These are phyloP conservation scores for Curvularia spicifera DNA, from an alignment of 2,329 filamentous ascomycete genomes.

Conservation along the genomic window DNA sequence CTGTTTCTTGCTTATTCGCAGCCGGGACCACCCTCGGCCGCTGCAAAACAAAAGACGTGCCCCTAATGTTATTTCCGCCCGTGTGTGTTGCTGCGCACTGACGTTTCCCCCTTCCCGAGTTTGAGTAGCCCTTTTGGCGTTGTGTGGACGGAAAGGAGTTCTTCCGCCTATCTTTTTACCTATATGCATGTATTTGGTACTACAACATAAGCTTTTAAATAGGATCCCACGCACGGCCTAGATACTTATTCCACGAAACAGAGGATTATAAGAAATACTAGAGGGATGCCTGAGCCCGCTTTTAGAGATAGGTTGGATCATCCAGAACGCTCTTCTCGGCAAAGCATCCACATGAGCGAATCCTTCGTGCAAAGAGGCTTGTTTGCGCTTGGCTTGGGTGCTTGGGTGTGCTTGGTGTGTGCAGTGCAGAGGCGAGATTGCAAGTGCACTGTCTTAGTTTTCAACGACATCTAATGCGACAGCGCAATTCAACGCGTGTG, in stretches of 20 bases:
- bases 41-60: too few species aligned
- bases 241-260: background rate
- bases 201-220: too few species aligned
- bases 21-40: too few species aligned
- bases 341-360: background rate
- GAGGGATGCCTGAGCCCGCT: background rate
- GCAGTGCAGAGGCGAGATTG: constrained; percentile 1
- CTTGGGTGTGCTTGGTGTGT: constrained; percentile 24
- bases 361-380: constrained; percentile 12
- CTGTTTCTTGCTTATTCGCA: too few species aligned
- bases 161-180: background rate
- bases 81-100: background rate
- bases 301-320: background rate
- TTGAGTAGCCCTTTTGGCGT: background rate
- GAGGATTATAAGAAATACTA: background rate
- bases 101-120: background rate
- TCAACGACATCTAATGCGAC: background rate
- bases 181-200: too few species aligned
- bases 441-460: background rate
- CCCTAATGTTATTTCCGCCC: background rate
- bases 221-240: too few species aligned
- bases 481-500: background rate
- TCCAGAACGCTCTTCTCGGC: background rate
- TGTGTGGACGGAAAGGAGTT: background rate
- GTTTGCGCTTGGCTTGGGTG: constrained; percentile 29